Base-by-base conservation (phyloP, 495 filamentous ascomycete genomes). In the Letharia columbiana region DNA sequence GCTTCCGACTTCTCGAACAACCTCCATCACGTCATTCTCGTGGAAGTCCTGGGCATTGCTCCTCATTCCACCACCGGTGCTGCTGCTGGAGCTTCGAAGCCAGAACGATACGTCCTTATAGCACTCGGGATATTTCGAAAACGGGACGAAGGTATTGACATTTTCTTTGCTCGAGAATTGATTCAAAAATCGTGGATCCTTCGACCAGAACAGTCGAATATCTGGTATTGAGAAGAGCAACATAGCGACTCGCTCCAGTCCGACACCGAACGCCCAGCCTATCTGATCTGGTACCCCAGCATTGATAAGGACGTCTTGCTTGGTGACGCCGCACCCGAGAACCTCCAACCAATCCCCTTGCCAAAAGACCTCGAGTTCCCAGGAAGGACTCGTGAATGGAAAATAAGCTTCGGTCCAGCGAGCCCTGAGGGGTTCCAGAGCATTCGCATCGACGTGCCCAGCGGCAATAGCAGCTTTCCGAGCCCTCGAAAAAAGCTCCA, bases 1-100 rank as follows among this genome's bases (percentile, higher is more conserved):
- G 20, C 91, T 92, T 12, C 84, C 90, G 39, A 90, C 82, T 35
- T 85, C 84, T 52, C 94, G 82, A 17, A 96, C 87, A 60, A 96
- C 80, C 78, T 98, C 94, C 93, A 97, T 97, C 50, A 98, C 77
- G 77, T 98, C 95, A 75, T 98, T 98, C 76, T 93, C 92, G 72
- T 96, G 92, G 68, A 96, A 90, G 56, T 80, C 77, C 41, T 73
- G 74, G 18, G 62, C 69, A 40, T 74, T 76, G 69, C 23, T 78
- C 75, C 42, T 73, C 75, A 37, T 31, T 37, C 81, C 81, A 60
- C 84, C 84, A 18, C 84, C 81, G 61, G 85, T 77, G 61, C 81
- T 82, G 60, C 72, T 76, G 58, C 77, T 75, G 15, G 83, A 76
- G 18, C 82, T 77, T 23, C 80, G 80, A 37, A 97, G 76, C 95